Base-by-base conservation (phyloP, 768 basidiomycete genomes). In the Mycena crocata region DNA sequence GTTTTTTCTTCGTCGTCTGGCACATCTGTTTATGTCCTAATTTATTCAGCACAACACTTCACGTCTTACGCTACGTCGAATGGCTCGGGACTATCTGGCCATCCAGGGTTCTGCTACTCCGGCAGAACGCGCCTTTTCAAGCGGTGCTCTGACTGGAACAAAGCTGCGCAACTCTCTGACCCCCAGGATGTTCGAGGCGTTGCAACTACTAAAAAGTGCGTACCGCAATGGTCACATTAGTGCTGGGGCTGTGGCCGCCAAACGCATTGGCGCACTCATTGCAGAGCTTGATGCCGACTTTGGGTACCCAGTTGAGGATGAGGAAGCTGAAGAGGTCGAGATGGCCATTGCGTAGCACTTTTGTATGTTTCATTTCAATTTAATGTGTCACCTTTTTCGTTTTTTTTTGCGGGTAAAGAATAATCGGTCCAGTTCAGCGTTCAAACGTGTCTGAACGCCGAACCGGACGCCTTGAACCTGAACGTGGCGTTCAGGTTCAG, bases 71-170 rank as follows among this genome's bases (percentile, higher is more conserved):
- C 37, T 39, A 10, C 37, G 37, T 39, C 44, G 64, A 9, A 74
- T 79, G 6, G 73, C 71, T 0, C 69, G 67, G 14, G 72, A 77
- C 51, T 75, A 73, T 52, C 71, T 76, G 26, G 73, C 77, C 1
- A 77, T 77, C 32, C 72, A 78, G 31, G 76, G 72, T 23, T 77
- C 74, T 31, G 66, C 77, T 26, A 72, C 68, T 30, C 39, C 75
- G 2, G 74, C 76, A 8, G 76, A 80, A 44, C 39, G 62, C 1
- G 70, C 68, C 4, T 80, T 80, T 50, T 78, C 73, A 4, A 72
- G 69, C 65, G 72, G 44, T 7, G 44, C 44, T 12, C 44, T 45
- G 12, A 45, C 44, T 14, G 44, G 44, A 17, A 45, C 44, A 12
- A n/a, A 45, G 44, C 44, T 12, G 12, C 44, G 44, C 44, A 45